phyloP scores from a whole-genome alignment of 208 protist genomes.

The Trypanosoma conorhini region DNA sequence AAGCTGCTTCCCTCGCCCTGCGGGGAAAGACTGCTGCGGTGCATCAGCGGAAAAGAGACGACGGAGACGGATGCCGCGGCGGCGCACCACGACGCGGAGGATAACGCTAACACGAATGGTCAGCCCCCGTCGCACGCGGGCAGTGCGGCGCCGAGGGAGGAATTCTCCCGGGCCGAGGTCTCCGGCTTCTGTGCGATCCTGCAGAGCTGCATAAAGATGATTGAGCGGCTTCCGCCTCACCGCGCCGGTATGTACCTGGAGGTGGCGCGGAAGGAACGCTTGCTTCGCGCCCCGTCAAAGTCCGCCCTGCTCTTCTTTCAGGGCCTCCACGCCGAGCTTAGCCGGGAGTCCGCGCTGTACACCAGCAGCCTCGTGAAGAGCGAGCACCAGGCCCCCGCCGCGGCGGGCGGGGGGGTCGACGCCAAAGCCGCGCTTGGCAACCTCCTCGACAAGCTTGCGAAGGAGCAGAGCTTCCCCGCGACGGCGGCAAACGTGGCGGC shows the following conservation, averaged over 20 bases:
- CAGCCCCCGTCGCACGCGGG: background rate
- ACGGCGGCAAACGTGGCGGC: slow-evolving; percentile 5
- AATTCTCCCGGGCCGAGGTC: slow-evolving; percentile 36
- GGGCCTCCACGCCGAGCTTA: slow-evolving; percentile 34
- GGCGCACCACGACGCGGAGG: background rate
- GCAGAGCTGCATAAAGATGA: slow-evolving; percentile 48
- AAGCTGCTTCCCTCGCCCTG: slow-evolving; percentile 30
- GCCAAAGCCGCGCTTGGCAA: slow-evolving; percentile 46
- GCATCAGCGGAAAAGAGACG: slow-evolving; percentile 33
- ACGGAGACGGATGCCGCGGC: slow-evolving; percentile 1
- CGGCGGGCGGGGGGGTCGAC: slow-evolving; percentile 5
- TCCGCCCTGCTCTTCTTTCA: slow-evolving; percentile 52
- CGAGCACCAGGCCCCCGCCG: background rate
- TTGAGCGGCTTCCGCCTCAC: slow-evolving; percentile 57
- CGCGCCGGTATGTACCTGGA: slow-evolving; percentile 53
- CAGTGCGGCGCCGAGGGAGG: background rate
- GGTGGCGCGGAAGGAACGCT: slow-evolving; percentile 40
- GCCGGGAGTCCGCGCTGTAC: slow-evolving; percentile 16
- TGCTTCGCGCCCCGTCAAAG: slow-evolving; percentile 36
- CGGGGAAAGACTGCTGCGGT: slow-evolving; percentile 28
- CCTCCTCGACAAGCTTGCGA: slow-evolving; percentile 48
- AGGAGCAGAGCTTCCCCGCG: slow-evolving; percentile 22
- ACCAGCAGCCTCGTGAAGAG: slow-evolving; percentile 16
- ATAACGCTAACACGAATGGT: background rate
- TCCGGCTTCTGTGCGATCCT: slow-evolving; percentile 46